Base-by-base conservation (phyloP, 148 eudicot genomes). In the Chenopodium quinoa region DNA sequence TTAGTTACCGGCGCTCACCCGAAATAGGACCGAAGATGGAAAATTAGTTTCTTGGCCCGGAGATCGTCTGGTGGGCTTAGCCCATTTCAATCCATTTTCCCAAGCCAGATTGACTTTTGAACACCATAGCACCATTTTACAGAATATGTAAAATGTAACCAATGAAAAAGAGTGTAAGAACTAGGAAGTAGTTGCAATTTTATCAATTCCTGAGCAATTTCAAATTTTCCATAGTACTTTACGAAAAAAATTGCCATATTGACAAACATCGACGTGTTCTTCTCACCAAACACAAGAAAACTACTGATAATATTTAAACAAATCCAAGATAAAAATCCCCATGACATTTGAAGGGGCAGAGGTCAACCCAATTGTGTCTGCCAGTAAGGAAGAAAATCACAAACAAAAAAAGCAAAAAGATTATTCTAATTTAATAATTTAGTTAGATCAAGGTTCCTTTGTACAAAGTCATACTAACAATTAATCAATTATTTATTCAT, bases 341-440 rank as follows among this genome's bases (percentile, higher is more conserved):
- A 67, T 67, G 71, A 67, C 71, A 69, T 69, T 69, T 58, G 54
- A 66, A 25, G 70, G 72, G 72, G 66, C 80, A 78, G 40, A 78
- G 80, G 72, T 78, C 80, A 78, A 78, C 80, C 66, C 58, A 78
- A 14, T 6, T 78, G 20, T 78, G 80, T 78, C 80, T 78, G 80
- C 80, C 73, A 54, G 80, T 78, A 65, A 46, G 80, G 80, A 40
- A 65, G 72, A 78, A 78, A 78, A 78, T 78, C 23, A 64, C 37
- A 65, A 25, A 44, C 65, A 13, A 64, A 19, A 78, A 69, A 47
- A 50, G 50, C 72, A 68, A 68, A 67, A 19, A 47, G 8, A 47
- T 66, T 47, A 40, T 78, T 29, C 4, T 65, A 44, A 64, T 65
- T 14, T 3, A 17, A 14, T 56, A 27, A 25, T 25, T 27, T 78